Evolutionary conservation across 352 stramenopile genomes (phyloP).

Genomic region (Globisporangium polare): DNA sequence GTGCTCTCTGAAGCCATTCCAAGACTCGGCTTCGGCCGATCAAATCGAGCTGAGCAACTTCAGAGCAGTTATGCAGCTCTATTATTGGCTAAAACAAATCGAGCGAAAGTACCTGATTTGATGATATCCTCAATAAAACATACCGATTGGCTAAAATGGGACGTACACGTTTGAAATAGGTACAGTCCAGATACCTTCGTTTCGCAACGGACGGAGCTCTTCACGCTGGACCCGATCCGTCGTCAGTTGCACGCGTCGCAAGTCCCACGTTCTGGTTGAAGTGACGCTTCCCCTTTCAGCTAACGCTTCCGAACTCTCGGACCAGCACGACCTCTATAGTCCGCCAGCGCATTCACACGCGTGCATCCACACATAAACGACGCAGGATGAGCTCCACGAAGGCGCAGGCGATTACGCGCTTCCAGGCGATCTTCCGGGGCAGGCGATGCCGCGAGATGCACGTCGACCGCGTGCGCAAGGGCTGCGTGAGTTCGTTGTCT

Average conservation of each 20-base stretch:
- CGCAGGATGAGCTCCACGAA: background rate
- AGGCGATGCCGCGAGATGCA: conserved; percentile 46
- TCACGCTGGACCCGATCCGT: background rate
- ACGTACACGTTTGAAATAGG: no score
- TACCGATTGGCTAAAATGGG: conserved; percentile 1
- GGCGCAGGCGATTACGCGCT: conserved; percentile 23
- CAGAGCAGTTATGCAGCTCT: no score
- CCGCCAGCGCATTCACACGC: background rate
- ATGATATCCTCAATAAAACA: background rate
- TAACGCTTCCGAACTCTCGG: no score
- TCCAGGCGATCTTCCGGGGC: conserved; percentile 60
- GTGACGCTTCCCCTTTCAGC: background rate
- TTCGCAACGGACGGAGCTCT: background rate
- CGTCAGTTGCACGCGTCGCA: background rate
- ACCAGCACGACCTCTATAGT: no score
- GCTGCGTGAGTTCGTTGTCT: conserved; percentile 31
- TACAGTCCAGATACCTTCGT: no score
- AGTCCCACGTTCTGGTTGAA: conserved; percentile 7
- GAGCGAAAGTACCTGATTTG: background rate
- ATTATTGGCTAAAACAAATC: background rate
- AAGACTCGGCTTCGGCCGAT: no score
- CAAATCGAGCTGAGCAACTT: no score
- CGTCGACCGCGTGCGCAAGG: conserved; percentile 43
- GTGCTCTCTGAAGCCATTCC: no score
- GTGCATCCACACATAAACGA: background rate